Evolutionary conservation across 108 stramenopile genomes (phyloP), one percentile per base, ranked within the genome.

Genomic region (Cyclostephanos invisitatus): DNA sequence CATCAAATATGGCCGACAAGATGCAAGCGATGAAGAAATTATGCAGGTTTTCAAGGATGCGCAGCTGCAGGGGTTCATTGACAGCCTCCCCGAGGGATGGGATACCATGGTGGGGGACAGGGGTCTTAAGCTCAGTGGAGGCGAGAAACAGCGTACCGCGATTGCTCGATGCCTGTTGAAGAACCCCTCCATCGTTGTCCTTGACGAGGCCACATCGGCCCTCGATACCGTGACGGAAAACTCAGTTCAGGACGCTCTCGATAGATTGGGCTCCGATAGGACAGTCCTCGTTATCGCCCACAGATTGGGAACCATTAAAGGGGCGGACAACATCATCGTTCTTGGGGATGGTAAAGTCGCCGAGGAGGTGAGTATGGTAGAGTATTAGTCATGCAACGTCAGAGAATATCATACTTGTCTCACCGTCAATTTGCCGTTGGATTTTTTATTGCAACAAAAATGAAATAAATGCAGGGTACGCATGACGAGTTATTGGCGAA

Each of bases 231-330:
- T 96, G 9, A 93, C 92, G 7, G 97, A 98, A 72, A 86, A 83
- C 37, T 84, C 84, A 22, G 93, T 98, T 17, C 97, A 99, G 72
- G 96, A 99, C 67, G 98, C 98, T 20, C 85, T 99, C 27, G 97
- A 99, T 84, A 78, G 87, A 20, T 77, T 98, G 37, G 92, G 91
- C 18, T 73, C 70, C 17, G 82, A 96, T 28, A 77, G 98, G 7
- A 99, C 98, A 10, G 89, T 89, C 18, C 49, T 99, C 42, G 94
- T 98, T n/a, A 98, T 99, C 80, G 98, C 98, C 0, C 98, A 99
- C 80, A 82, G 98, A 57, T 74, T 99, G 11, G 94, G 96, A 32
- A 99, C 98, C 12, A 93, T 98, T 66, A 87, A 91, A 56, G 86
- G 94, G 56, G 97, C 98, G 2, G 97, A 99, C 73, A 96, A 98